phyloP scores from a whole-genome alignment of 2,329 filamentous ascomycete species.

The Talaromyces amestolkiae region DNA sequence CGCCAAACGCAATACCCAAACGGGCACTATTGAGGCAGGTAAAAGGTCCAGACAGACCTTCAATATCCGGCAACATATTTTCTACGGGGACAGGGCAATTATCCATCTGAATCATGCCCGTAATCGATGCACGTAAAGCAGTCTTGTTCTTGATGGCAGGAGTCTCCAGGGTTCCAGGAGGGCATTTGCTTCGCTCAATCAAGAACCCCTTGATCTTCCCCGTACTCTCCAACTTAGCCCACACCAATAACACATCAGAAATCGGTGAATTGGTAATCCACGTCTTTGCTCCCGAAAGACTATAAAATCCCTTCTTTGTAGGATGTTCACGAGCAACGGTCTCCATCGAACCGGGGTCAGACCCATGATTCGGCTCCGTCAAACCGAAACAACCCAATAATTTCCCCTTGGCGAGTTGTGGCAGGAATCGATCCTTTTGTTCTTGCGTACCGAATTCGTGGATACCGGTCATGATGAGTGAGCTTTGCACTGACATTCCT shows the following conservation, averaged over 20 bases:
- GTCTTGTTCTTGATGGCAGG: conserved; percentile 94
- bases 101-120: conserved; percentile 96
- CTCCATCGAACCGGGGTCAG: conserved; percentile 89
- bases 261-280: conserved; percentile 97
- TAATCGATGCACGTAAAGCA: conserved; percentile 86
- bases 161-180: conserved; percentile 84
- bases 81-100: conserved; percentile 80
- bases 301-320: conserved; percentile 76
- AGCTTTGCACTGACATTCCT: conserved; percentile 90
- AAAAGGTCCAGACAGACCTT: conserved; percentile 86
- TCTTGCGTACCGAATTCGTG: conserved; percentile 83
- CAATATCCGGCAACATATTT: conserved; percentile 91
- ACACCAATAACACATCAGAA: conserved; percentile 78
- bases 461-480: conserved; percentile 90
- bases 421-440: conserved; percentile 80
- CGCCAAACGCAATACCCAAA: conserved; percentile 89
- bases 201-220: conserved; percentile 94
- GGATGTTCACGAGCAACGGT: conserved; percentile 80
- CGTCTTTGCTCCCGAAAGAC: conserved; percentile 79
- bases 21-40: conserved; percentile 90
- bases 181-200: conserved; percentile 79
- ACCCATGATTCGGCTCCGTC: conserved; percentile 90
- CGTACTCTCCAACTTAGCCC: conserved; percentile 88
- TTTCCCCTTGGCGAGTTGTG: conserved; percentile 77
- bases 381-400: conserved; percentile 82